Conservation (phyloP, 164 flowering plant genomes). For the Sextonia rubra region DNA sequence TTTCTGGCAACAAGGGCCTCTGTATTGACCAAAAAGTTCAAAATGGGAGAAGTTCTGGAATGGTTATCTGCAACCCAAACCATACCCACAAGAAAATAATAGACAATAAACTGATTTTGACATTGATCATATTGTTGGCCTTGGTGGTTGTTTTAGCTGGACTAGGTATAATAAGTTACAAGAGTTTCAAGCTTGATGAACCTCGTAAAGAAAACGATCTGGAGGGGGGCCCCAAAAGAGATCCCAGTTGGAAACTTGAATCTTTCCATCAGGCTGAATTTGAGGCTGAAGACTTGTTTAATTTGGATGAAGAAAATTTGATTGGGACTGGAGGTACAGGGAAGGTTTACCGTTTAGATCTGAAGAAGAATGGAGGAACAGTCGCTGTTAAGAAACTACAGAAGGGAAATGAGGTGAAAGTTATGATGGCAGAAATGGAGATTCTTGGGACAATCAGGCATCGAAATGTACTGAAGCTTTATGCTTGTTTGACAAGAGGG, state of each 20-base stretch:
- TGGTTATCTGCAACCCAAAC: constrained; percentile 35
- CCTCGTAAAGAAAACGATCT: constrained; percentile 20
- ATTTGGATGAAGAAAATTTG: constrained; percentile 59
- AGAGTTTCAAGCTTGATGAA: constrained; percentile 38
- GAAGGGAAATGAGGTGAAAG: constrained; percentile 52
- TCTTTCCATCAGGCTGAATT: constrained; percentile 65
- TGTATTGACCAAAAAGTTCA: constrained; percentile 39
- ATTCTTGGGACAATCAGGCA: constrained; percentile 81
- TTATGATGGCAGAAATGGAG: constrained; percentile 67
- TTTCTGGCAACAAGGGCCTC: constrained; percentile 52
- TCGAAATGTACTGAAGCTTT: constrained; percentile 74
- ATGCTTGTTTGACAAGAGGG: constrained; percentile 58
- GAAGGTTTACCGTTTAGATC: constrained; percentile 75
- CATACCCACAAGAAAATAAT: constrained; percentile 13
- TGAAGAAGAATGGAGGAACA: constrained; percentile 51
- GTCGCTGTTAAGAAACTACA: constrained; percentile 87
- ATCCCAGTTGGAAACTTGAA: constrained; percentile 56
- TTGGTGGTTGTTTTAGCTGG: constrained; percentile 38
- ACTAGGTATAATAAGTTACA: constrained; percentile 45
- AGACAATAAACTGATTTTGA: constrained; percentile 5
- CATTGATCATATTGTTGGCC: constrained; percentile 25
- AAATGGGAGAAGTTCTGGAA: constrained; percentile 14
- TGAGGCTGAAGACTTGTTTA: constrained; percentile 67
- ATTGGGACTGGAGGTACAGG: constrained; percentile 89
- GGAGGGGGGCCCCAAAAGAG: constrained; percentile 26